phyloP scores from a whole-genome alignment of 768 basidiomycete species.

The Tulasnella sp. region DNA sequence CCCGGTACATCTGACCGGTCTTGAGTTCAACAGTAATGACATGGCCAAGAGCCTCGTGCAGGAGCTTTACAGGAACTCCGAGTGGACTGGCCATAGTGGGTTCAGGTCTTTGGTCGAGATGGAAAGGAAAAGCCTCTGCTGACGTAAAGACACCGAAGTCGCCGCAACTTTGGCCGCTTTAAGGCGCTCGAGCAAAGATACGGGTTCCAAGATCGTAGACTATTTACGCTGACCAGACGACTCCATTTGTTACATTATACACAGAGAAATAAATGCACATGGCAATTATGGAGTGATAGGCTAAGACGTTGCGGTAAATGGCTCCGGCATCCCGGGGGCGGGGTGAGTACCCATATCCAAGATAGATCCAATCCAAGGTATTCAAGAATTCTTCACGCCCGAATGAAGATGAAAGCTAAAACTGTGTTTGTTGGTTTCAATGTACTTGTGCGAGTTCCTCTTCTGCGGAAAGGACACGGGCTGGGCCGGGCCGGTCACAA shows the following conservation, averaged over 20 bases:
- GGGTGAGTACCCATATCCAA: too few species aligned
- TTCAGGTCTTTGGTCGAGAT: neutral
- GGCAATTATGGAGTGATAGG: too few species aligned
- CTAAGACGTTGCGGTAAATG: too few species aligned
- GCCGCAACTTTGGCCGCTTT: neutral
- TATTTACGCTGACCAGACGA: too few species aligned
- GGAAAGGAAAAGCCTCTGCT: conserved; percentile 3
- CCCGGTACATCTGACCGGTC: conserved; percentile 94
- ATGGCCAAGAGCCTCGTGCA: conserved; percentile 95
- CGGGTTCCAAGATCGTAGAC: too few species aligned
- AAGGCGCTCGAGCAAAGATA: too few species aligned
- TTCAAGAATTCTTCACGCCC: too few species aligned
- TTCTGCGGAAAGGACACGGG: neutral
- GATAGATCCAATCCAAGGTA: too few species aligned
- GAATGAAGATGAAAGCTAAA: neutral
- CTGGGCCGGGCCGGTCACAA: neutral
- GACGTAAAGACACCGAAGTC: conserved; percentile 2
- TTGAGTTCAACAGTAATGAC: conserved; percentile 97
- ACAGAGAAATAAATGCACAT: too few species aligned
- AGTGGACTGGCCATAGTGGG: conserved; percentile 47
- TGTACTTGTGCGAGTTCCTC: neutral
- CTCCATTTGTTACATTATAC: too few species aligned
- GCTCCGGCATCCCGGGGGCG: too few species aligned
- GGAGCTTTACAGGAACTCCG: conserved; percentile 92
- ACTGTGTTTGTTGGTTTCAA: neutral